phyloP scores from a whole-genome alignment of 2,329 filamentous ascomycete species.

The Incumbomyces lentus region DNA sequence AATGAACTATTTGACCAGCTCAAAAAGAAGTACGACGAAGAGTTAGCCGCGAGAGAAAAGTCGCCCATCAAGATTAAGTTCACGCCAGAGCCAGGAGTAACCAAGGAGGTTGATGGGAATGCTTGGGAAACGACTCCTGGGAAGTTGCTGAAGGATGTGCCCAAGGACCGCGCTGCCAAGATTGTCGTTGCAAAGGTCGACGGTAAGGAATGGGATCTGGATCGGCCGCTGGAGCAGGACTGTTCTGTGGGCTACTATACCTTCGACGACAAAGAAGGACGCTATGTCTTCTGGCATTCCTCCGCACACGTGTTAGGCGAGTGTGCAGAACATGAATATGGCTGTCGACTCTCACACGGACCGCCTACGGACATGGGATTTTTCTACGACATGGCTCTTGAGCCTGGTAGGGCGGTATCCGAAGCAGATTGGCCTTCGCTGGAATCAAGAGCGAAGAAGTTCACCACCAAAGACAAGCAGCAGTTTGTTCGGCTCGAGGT shows the following conservation, averaged over 20 bases:
- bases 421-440: conserved; percentile 74
- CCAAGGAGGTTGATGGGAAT: conserved; percentile 47
- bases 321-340: conserved; percentile 79
- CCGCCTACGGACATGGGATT: conserved; percentile 86
- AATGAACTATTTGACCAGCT: conserved; percentile 81
- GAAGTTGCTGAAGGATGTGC: conserved; percentile 66
- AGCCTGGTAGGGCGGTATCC: conserved; percentile 59
- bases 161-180: conserved; percentile 79
- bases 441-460: conserved; percentile 67
- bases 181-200: conserved; percentile 74
- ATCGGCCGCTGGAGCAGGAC: conserved; percentile 77
- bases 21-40: conserved; percentile 72
- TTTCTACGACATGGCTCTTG: conserved; percentile 92
- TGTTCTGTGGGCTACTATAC: conserved; percentile 76
- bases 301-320: conserved; percentile 94
- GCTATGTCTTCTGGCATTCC: conserved; percentile 97
- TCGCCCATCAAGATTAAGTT: conserved; percentile 40
- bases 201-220: conserved; percentile 83
- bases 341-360: conserved; percentile 86
- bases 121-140: conserved; percentile 86
- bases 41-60: conserved; percentile 47
- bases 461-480: conserved; percentile 86
- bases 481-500: conserved; percentile 81
- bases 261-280: conserved; percentile 67
- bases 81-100: conserved; percentile 32